A percentile compares a stretch with the other conserved stretches of the same genome.
Evolutionary conservation across 305 asterid species (phyloP).

Genomic region (Striga hermonthica): DNA sequence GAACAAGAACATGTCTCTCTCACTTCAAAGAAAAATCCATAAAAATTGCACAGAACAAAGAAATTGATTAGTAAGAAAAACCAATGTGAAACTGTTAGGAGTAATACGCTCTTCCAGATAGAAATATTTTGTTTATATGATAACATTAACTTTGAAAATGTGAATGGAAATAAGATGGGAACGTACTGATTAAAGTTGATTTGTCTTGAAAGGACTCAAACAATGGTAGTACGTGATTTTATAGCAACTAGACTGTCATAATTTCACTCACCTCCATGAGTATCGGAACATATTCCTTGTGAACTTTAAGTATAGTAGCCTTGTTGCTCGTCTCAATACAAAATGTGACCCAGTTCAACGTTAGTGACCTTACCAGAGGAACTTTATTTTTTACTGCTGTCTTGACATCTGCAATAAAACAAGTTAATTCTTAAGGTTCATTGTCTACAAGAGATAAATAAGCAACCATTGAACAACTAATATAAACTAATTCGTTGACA

Average conservation of each 20-base stretch:
- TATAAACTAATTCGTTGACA: not conserved
- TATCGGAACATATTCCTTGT: slow-evolving; percentile 94
- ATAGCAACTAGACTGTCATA: slow-evolving; percentile 22
- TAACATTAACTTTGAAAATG: too few relatives aligned
- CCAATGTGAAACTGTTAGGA: not conserved
- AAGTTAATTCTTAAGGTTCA: slow-evolving; percentile 19
- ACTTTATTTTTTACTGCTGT: slow-evolving; percentile 92
- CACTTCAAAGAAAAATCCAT: slow-evolving; percentile 20
- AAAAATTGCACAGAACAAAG: slow-evolving; percentile 8
- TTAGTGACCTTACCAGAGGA: slow-evolving; percentile 91
- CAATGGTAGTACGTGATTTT: not conserved
- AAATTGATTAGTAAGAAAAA: slow-evolving; percentile 4
- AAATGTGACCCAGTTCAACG: slow-evolving; percentile 92
- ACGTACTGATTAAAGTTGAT: too few relatives aligned
- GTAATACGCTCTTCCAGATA: too few relatives aligned
- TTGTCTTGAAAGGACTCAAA: too few relatives aligned
- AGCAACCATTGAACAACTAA: not conserved
- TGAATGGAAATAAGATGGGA: too few relatives aligned
- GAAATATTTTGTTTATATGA: too few relatives aligned
- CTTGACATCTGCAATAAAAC: slow-evolving; percentile 76
- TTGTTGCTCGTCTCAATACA: slow-evolving; percentile 95
- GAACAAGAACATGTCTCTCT: slow-evolving; percentile 12
- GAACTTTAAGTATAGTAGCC: slow-evolving; percentile 81
- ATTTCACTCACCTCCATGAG: slow-evolving; percentile 91
- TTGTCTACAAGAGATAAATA: slow-evolving; percentile 3